A percentile compares a stretch with the other conserved stretches of the same genome.
phyloP scores from a whole-genome alignment of 2,329 filamentous ascomycete species.

The Celoporthe dispersa region DNA sequence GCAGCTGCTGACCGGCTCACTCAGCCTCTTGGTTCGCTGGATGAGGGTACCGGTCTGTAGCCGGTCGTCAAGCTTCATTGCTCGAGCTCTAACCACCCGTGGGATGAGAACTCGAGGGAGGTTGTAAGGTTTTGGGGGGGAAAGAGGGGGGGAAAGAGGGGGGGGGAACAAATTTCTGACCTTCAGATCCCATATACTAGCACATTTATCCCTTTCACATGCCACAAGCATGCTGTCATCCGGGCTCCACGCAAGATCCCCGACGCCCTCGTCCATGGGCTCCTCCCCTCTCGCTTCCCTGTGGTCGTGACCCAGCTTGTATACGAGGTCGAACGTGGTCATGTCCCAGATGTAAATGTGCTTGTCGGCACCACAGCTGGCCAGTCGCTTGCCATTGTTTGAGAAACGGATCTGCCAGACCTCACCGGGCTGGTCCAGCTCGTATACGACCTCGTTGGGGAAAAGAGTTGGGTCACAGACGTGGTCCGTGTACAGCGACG shows the following conservation, averaged over 20 bases:
- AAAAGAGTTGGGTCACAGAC: constrained; percentile 80
- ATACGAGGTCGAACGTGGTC: constrained; percentile 66
- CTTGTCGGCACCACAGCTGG: constrained; percentile 78
- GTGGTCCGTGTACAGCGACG: constrained; percentile 90
- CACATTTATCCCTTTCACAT: constrained; percentile 75
- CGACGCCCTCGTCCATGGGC: constrained; percentile 60
- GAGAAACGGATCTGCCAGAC: constrained; percentile 94
- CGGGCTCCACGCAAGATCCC: constrained; percentile 88
- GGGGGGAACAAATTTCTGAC: constrained; percentile 49
- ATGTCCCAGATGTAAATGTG: constrained; percentile 84
- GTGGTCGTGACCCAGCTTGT: constrained; percentile 66
- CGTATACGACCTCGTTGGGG: constrained; percentile 70
- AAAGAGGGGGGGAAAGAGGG: background rate
- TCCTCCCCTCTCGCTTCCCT: constrained; percentile 13
- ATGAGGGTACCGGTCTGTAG: constrained; percentile 65
- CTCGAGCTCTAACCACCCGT: background rate
- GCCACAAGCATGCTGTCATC: constrained; percentile 86
- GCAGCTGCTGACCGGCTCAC: constrained; percentile 85
- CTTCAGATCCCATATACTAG: constrained; percentile 74
- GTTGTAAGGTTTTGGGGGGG: too few species aligned
- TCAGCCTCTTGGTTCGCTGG: constrained; percentile 69
- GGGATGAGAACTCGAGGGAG: background rate
- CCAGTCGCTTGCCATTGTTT: constrained; percentile 80
- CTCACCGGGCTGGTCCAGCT: constrained; percentile 79
- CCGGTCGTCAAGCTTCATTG: constrained; percentile 9